These are phyloP conservation scores for Nicotiana otophora DNA, from an alignment of 257 asterid genomes.

Conservation along the genomic window DNA sequence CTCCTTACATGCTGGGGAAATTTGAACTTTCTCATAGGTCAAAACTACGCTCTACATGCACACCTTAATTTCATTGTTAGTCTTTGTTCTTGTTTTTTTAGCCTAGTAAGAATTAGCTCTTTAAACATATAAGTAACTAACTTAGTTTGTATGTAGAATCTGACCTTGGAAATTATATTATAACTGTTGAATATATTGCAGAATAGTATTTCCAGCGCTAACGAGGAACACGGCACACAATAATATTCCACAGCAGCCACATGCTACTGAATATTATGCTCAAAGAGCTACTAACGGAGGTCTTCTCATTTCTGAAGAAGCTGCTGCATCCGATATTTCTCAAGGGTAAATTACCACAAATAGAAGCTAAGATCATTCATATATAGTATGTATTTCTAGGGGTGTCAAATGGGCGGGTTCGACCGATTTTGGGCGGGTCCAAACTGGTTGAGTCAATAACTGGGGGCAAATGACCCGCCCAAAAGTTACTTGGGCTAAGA, in stretches of 20 bases:
- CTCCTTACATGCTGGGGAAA: neutral
- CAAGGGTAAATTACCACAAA: slow-evolving; percentile 13
- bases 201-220: slow-evolving; percentile 34
- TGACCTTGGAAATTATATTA: neutral
- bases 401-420: no score
- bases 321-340: slow-evolving; percentile 28
- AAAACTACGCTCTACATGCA: neutral
- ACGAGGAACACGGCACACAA: slow-evolving; percentile 28
- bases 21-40: neutral
- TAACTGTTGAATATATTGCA: slow-evolving; percentile 9
- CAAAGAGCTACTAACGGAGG: slow-evolving; percentile 34
- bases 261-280: slow-evolving; percentile 27
- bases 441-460: no score
- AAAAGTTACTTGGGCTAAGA: no score
- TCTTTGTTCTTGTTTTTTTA: neutral
- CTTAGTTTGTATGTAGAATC: neutral
- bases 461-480: no score
- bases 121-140: neutral
- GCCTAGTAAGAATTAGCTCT: neutral
- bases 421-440: no score
- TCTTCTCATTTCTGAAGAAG: slow-evolving; percentile 36
- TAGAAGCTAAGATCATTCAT: no score
- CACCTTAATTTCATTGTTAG: neutral
- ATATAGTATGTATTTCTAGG: no score
- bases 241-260: slow-evolving; percentile 27